These are phyloP conservation scores for Betula pendula DNA, from an alignment of 306 rosid species.

Conservation along the genomic window DNA sequence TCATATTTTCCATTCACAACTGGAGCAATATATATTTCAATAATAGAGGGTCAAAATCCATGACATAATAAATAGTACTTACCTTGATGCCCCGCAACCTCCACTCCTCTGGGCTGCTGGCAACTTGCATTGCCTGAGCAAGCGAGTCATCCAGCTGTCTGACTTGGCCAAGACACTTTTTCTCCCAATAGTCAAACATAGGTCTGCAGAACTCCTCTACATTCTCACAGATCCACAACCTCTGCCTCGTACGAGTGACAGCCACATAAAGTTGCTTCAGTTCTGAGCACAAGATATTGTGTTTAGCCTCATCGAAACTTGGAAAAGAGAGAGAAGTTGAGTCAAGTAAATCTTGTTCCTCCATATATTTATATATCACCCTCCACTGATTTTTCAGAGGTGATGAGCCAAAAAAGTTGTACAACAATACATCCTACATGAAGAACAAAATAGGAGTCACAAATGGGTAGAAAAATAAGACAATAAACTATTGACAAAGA, in stretches of 20 bases:
- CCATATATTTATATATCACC: no score
- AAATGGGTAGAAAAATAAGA: no score
- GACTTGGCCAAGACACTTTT: constrained; percentile 60
- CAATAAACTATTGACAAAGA: no score
- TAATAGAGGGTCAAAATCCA: not conserved
- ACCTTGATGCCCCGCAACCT: constrained; percentile 74
- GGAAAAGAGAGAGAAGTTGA: constrained; percentile 28
- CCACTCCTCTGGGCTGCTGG: constrained; percentile 78
- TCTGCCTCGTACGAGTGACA: constrained; percentile 72
- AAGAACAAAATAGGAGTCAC: no score
- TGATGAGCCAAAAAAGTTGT: no score
- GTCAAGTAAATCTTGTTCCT: constrained; percentile 31
- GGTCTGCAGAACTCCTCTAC: constrained; percentile 41
- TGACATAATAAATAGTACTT: not conserved
- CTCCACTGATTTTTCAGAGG: no score
- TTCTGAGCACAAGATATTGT: constrained; percentile 70
- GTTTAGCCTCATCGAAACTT: constrained; percentile 51
- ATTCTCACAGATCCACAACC: constrained; percentile 75
- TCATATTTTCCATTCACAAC: not conserved
- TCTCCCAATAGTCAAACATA: constrained; percentile 70
- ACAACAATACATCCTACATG: no score
- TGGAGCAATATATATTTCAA: not conserved
- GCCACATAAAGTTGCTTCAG: constrained; percentile 74
- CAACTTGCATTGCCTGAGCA: constrained; percentile 72
- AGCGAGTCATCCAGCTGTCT: constrained; percentile 66